Conservation (phyloP, 768 basidiomycete genomes). For the Leccinellum rugosiceps region DNA sequence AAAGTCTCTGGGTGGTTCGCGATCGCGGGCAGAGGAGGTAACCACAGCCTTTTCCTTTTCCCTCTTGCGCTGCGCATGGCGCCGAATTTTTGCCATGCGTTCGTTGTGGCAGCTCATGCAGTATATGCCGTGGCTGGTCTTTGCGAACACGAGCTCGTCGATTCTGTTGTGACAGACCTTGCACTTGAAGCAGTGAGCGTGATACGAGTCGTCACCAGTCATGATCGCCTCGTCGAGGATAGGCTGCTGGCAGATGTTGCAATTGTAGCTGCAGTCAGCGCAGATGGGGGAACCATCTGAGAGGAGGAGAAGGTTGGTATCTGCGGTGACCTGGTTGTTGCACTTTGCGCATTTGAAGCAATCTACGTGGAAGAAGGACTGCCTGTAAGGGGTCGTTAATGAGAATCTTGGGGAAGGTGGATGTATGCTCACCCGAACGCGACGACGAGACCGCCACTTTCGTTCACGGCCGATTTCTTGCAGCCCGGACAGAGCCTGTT, state of each 20-base stretch:
- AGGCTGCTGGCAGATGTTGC: conserved; percentile 89
- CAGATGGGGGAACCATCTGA: conserved; percentile 98
- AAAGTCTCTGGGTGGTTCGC: conserved; percentile 20
- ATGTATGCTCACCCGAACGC: conserved; percentile 79
- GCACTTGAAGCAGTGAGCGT: conserved; percentile 98
- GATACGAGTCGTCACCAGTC: conserved; percentile 98
- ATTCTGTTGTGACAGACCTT: conserved; percentile 92
- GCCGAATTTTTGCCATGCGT: conserved; percentile 88
- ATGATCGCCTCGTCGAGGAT: conserved; percentile 99
- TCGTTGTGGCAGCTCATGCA: conserved; percentile 99
- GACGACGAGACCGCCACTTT: conserved; percentile 85
- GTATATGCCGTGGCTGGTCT: conserved; percentile 97
- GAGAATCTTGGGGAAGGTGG: not conserved
- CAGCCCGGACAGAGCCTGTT: conserved; percentile 80
- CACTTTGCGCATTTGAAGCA: conserved; percentile 99
- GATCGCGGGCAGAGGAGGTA: conserved; percentile 26
- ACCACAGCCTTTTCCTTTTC: conserved; percentile 51
- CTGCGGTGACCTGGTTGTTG: conserved; percentile 85
- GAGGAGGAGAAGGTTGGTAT: conserved; percentile 94
- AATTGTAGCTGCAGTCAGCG: conserved; percentile 89
- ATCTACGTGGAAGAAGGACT: conserved; percentile 92
- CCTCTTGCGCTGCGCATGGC: conserved; percentile 86
- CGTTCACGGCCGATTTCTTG: conserved; percentile 74
- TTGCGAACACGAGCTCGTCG: conserved; percentile 97
- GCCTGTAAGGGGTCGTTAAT: conserved; percentile 41